phyloP scores from a whole-genome alignment of 768 basidiomycete genomes.

The Kockovaella imperatae region DNA sequence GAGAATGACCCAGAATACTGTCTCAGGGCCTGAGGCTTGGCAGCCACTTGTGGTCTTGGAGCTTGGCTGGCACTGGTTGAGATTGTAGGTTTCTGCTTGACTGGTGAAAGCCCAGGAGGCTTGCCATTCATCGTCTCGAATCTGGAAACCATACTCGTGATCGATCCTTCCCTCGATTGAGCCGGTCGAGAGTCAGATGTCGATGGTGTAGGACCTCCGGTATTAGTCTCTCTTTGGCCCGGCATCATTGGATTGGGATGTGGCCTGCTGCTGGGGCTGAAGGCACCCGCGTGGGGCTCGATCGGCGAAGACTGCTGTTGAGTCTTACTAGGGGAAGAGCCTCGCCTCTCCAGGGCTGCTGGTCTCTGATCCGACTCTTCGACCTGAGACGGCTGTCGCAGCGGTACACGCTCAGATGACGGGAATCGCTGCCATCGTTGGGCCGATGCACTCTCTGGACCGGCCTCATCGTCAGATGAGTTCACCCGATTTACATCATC shows the following conservation, averaged over 20 bases:
- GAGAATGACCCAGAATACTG: too few relatives aligned
- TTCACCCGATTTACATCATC: slow-evolving; percentile 8
- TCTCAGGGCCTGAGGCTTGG: too few relatives aligned
- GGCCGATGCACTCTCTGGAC: slow-evolving; percentile 26
- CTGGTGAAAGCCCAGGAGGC: background rate
- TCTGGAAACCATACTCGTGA: slow-evolving; percentile 36
- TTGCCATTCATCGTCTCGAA: slow-evolving; percentile 24
- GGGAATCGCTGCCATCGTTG: background rate
- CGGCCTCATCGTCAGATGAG: slow-evolving; percentile 35
- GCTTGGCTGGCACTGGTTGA: background rate
- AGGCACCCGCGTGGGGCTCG: too few relatives aligned
- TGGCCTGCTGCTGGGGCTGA: too few relatives aligned
- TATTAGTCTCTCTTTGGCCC: too few relatives aligned
- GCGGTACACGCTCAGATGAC: too few relatives aligned
- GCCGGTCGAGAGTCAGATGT: slow-evolving; percentile 9
- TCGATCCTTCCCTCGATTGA: slow-evolving; percentile 31
- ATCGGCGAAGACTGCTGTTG: too few relatives aligned
- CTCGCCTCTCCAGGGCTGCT: too few relatives aligned
- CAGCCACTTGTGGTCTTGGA: background rate
- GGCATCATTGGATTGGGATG: too few relatives aligned
- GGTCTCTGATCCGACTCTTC: too few relatives aligned
- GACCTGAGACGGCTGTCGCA: too few relatives aligned
- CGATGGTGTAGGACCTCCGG: slow-evolving; percentile 1
- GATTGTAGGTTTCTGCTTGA: background rate
- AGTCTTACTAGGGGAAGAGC: too few relatives aligned